A percentile compares a stretch with the other conserved stretches of the same genome.
Conservation (phyloP, 225 moss, liverwort and hornwort genomes). For the Physcomitrellopsis africana region DNA sequence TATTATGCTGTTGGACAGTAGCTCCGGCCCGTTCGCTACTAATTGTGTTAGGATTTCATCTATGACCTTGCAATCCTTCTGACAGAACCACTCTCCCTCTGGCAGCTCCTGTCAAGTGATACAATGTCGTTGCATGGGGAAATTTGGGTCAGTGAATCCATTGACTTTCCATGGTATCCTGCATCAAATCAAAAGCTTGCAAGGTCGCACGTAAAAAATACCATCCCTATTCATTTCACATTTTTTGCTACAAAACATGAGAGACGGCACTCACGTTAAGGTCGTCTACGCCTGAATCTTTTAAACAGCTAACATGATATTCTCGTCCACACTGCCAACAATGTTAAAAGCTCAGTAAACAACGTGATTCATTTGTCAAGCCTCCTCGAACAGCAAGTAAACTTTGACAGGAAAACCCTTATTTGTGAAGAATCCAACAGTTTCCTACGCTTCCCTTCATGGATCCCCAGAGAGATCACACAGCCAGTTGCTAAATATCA, state of each 20-base stretch:
- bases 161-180: not conserved
- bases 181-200: not conserved
- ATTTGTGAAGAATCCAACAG: not conserved
- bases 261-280: slow-evolving; percentile 50
- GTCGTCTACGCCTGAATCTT: slow-evolving; percentile 63
- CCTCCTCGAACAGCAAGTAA: not conserved
- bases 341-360: slow-evolving; percentile 20
- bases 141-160: not conserved
- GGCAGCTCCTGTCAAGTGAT: slow-evolving; percentile 49
- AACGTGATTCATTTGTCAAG: slow-evolving; percentile 2
- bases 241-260: slow-evolving; percentile 9
- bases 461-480: not conserved
- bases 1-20: slow-evolving; percentile 50
- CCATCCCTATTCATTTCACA: not conserved
- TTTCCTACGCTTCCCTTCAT: not conserved
- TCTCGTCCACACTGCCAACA: slow-evolving; percentile 73
- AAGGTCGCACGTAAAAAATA: not conserved
- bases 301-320: slow-evolving; percentile 72
- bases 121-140: slow-evolving; percentile 6
- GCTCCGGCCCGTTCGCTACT: slow-evolving; percentile 56
- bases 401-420: not conserved
- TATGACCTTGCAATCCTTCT: slow-evolving; percentile 52
- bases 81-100: slow-evolving; percentile 60
- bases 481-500: not conserved
- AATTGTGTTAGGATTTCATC: slow-evolving; percentile 54